Evolutionary conservation across 2,329 filamentous ascomycete genomes (phyloP).

Genomic region (Erysiphe neolycopersici): DNA sequence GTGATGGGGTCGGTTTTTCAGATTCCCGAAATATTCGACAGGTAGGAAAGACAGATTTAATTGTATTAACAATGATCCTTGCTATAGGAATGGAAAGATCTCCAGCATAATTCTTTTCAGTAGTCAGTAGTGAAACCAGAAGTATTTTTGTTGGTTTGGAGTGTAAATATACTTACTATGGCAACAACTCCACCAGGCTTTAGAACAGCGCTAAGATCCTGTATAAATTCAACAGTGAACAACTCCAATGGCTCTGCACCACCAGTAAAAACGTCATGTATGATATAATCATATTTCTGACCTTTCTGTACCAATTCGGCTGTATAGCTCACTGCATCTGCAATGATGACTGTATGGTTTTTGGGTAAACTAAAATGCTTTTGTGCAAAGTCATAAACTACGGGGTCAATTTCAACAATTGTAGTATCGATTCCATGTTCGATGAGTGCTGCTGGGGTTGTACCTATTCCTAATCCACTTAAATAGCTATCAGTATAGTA

Average conservation of each 20-base stretch:
- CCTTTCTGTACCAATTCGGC: slow-evolving; percentile 17
- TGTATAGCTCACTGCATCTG: slow-evolving; percentile 54
- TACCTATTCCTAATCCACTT: slow-evolving; percentile 77
- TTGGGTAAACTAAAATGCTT: slow-evolving; percentile 58
- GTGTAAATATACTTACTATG: slow-evolving; percentile 30
- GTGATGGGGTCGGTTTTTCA: slow-evolving; percentile 21
- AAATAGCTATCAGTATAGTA: slow-evolving; percentile 1
- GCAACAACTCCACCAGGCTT: slow-evolving; percentile 60
- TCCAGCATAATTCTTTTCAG: slow-evolving; percentile 64
- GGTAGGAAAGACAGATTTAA: slow-evolving; percentile 55
- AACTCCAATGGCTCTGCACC: slow-evolving; percentile 73
- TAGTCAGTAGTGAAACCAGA: background rate
- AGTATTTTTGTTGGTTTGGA: slow-evolving; percentile 1
- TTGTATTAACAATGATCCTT: slow-evolving; percentile 55
- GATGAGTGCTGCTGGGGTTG: slow-evolving; percentile 64
- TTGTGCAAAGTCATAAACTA: slow-evolving; percentile 57
- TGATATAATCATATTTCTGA: slow-evolving; percentile 58
- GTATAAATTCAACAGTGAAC: slow-evolving; percentile 68
- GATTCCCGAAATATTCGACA: slow-evolving; percentile 80
- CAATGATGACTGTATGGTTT: slow-evolving; percentile 56
- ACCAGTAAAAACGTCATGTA: slow-evolving; percentile 95
- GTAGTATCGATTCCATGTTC: slow-evolving; percentile 77
- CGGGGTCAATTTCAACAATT: slow-evolving; percentile 80
- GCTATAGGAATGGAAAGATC: slow-evolving; percentile 57
- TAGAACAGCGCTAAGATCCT: slow-evolving; percentile 41